A percentile compares a stretch with the other conserved stretches of the same genome.
phyloP scores from a whole-genome alignment of 768 basidiomycete genomes.

The Crepidotus variabilis region DNA sequence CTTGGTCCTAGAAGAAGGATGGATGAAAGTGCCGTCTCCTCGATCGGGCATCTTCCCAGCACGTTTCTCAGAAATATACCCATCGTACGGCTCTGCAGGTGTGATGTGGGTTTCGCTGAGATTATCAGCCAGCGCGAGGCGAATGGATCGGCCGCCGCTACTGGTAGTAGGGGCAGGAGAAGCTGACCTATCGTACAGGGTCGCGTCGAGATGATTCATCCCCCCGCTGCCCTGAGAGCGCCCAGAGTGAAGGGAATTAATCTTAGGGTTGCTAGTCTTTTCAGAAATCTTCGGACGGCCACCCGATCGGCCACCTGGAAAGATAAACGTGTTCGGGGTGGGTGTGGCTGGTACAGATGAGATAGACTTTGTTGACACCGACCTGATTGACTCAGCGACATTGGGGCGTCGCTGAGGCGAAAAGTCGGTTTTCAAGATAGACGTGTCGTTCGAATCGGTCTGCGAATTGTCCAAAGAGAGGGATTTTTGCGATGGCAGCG shows the following conservation, averaged over 20 bases:
- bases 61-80: too few species aligned
- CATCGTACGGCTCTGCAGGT: too few species aligned
- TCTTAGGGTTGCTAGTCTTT: constrained; percentile 12
- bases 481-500: background rate
- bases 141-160: background rate
- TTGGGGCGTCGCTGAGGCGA: background rate
- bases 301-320: constrained; percentile 23
- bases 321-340: constrained; percentile 11
- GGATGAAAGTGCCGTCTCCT: background rate
- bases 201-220: background rate
- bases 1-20: background rate
- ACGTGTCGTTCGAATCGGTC: background rate
- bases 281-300: constrained; percentile 21
- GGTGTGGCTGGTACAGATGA: background rate
- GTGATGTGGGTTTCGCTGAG: background rate
- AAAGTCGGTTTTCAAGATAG: background rate
- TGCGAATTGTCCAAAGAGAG: background rate
- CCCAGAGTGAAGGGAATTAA: constrained; percentile 3
- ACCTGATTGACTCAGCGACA: background rate
- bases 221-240: background rate
- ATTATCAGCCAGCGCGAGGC: background rate
- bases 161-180: background rate
- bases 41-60: too few species aligned
- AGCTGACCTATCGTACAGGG: background rate
- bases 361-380: background rate